A percentile compares a stretch with the other conserved stretches of the same genome.
Conservation (phyloP, 805 yeast species). For the Myxozyma monticola region DNA sequence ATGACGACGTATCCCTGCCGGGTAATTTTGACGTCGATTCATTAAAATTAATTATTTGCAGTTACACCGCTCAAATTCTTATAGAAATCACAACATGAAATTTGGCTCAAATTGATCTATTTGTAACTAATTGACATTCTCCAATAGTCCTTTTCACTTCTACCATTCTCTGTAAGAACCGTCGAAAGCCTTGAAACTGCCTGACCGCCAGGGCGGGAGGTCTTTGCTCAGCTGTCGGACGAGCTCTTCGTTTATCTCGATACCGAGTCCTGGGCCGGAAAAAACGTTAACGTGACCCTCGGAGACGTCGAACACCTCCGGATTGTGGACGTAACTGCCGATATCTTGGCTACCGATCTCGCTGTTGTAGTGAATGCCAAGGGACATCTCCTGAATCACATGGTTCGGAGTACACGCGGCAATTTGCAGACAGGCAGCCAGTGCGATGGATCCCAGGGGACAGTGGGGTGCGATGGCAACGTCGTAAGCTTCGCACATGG, state of each 20-base stretch:
- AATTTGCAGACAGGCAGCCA: constrained; percentile 37
- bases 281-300: constrained; percentile 34
- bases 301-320: constrained; percentile 33
- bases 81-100: too few species aligned
- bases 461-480: constrained; percentile 39
- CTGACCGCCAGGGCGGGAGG: too few species aligned
- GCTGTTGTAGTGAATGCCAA: constrained; percentile 36
- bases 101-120: too few species aligned
- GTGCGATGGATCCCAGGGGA: constrained; percentile 38
- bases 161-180: too few species aligned
- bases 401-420: constrained; percentile 34
- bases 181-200: too few species aligned
- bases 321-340: constrained; percentile 32
- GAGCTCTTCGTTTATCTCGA: constrained; percentile 32
- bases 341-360: constrained; percentile 33
- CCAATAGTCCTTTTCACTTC: too few species aligned
- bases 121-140: too few species aligned
- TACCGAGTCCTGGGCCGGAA: constrained; percentile 36
- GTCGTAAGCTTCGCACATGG: constrained; percentile 38
- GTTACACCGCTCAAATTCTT: too few species aligned
- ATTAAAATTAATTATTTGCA: too few species aligned
- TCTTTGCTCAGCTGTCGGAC: too few species aligned
- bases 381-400: constrained; percentile 36
- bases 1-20: too few species aligned
- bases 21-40: too few species aligned